A percentile compares a stretch with the other conserved stretches of the same genome.
phyloP scores from a whole-genome alignment of 1,284 basidiomycete genomes.

The Ceratobasidium sp. region DNA sequence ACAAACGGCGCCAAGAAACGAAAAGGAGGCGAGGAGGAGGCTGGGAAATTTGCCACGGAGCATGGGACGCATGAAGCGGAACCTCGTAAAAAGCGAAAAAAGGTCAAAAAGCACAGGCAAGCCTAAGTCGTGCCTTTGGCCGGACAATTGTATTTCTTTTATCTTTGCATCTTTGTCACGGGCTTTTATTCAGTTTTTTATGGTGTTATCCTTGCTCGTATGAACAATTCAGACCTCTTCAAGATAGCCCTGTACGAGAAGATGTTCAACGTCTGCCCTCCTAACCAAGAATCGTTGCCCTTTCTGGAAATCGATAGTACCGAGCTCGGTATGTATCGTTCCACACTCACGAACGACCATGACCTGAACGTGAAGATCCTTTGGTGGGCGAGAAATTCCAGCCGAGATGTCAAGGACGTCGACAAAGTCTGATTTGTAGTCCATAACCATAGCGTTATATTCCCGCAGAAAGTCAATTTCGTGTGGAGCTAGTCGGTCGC shows the following conservation, averaged over 20 bases:
- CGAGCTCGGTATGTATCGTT: slow-evolving; percentile 88
- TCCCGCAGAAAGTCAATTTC: slow-evolving; percentile 91
- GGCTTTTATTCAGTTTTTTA: slow-evolving; percentile 6
- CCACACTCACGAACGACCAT: slow-evolving; percentile 87
- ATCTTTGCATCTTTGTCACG: slow-evolving; percentile 5
- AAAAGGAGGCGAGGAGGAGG: slow-evolving; percentile 56
- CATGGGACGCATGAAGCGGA: slow-evolving; percentile 6
- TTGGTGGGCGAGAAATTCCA: slow-evolving; percentile 80
- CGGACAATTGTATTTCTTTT: slow-evolving; percentile 16
- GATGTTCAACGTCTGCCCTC: slow-evolving; percentile 87
- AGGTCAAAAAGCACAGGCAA: slow-evolving; percentile 35
- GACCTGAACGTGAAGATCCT: slow-evolving; percentile 83
- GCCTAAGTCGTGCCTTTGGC: background rate
- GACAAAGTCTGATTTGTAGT: slow-evolving; percentile 87
- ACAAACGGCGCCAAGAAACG: slow-evolving; percentile 51
- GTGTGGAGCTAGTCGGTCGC: slow-evolving; percentile 85
- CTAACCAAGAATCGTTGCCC: slow-evolving; percentile 90
- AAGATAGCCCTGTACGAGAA: slow-evolving; percentile 92
- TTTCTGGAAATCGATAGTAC: slow-evolving; percentile 87
- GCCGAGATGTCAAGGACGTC: slow-evolving; percentile 89
- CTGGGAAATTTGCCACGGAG: slow-evolving; percentile 49
- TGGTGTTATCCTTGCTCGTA: slow-evolving; percentile 7
- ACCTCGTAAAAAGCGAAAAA: slow-evolving; percentile 43
- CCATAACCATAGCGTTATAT: slow-evolving; percentile 85
- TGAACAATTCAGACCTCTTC: slow-evolving; percentile 62